Evolutionary conservation across 331 rosid genomes (phyloP), one percentile per base, ranked within the genome.

Genomic region (Malus hybrid): DNA sequence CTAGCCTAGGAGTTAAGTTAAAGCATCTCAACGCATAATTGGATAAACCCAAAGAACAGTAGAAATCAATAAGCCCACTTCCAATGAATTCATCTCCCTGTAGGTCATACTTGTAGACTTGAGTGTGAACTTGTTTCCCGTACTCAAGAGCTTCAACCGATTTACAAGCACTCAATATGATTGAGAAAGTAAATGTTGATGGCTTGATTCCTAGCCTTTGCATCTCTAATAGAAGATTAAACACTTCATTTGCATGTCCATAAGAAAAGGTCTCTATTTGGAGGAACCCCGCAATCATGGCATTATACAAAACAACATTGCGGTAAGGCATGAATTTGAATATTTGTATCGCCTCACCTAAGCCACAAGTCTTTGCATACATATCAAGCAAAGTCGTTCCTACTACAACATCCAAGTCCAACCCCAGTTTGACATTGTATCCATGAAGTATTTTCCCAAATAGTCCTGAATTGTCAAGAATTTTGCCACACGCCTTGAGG

Each of bases 351-450:
- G 91, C 89, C 57, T 77, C 82, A 8, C 9, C 52, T 72, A 89
- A 77, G 78, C 73, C 69, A 16, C 75, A 88, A 0, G 75, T 80
- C 78, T 89, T 89, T 11, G 89, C 89, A 83, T 86, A 86, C 90
- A 86, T 87, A 80, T 83, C 84, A 44, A 89, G 86, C 76, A 89
- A 87, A 63, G 88, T 84, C 55, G 91, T 89, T 56, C 79, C 86
- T 54, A 84, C 83, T 54, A 84, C 86, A 65, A 84, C 74, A 66
- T 84, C 81, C 24, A 52, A 62, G 82, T 83, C 83, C 75, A 89
- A 81, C 63, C 88, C 84, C 55, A 77, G 74, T 76, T 83, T 89
- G 75, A 85, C 46, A 1, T 73, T 70, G 52, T 52, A 81, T 65
- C 86, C 69, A 81, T 89, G 91, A 52, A 87, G 78, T 54, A 83